Evolutionary conservation across 305 asterid species (phyloP), one percentile per base, ranked within the genome.

Genomic region (Salvia sclarea): DNA sequence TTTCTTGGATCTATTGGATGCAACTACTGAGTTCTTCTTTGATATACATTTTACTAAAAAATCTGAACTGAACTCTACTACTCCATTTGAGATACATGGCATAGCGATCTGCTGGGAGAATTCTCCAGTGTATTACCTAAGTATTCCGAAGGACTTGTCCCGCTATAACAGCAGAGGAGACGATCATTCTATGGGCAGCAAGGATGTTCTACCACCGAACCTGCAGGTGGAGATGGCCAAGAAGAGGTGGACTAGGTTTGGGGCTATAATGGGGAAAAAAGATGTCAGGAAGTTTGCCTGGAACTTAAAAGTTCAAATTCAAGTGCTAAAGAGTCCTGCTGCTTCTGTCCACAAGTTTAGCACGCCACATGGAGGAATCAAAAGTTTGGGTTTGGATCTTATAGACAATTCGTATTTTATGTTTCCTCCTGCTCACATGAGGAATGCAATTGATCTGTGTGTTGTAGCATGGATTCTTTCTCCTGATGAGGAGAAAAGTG

Each of bases 401-500:
- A 70, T 86, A 59, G 95, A 87, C 65, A 80, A 82, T 69, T 73
- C 83, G 28, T 79, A 83, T 74, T 80, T 76, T 77, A 78, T 88
- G 87, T 77, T 95, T 64, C 57, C 88, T 55, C 83, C 96, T 47
- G 68, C 84, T 79, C 76, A 73, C 43, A 59, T 88, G 70, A 79
- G 84, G 74, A 75, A 71, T 78, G 87, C 86, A 40, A 76, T 91
- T 78, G 99, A 95, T 75, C 66, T 91, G 81, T 78, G 85, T 61
- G 76, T 91, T 65, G 88, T 82, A 56, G 84, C 94, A 45, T 94
- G 99, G 99, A 86, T 87, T 69, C 96, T 94, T 75, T 89, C 97
- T 55, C 99, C 99, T 68, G 98, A 94, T 80, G 97, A 87, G 80
- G 99, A 85, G 86, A 91, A 74, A 84, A 87, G 92, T 75, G 88